Conservation (phyloP, 2,329 filamentous ascomycete species). For the Fusarium napiforme region DNA sequence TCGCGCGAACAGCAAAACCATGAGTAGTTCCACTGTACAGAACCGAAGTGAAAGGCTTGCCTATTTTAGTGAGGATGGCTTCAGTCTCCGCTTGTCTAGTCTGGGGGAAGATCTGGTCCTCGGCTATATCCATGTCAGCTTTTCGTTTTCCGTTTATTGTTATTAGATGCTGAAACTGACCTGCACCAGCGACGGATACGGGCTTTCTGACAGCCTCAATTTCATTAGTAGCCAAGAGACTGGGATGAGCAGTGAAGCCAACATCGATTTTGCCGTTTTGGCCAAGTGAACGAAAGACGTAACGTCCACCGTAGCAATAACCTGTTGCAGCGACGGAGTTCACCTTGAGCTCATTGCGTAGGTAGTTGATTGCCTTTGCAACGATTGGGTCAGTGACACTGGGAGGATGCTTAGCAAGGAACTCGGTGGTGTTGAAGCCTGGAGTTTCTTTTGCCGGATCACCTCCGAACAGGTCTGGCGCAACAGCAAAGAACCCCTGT, state of each 20-base stretch:
- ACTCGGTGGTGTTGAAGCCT: constrained; percentile 11
- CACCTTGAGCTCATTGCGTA: constrained; percentile 51
- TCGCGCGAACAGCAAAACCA: constrained; percentile 75
- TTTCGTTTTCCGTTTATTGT: fast-evolving
- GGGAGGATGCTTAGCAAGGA: constrained; percentile 16
- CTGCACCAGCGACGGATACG: constrained; percentile 25
- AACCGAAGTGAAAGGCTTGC: constrained; percentile 68
- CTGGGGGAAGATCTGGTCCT: constrained; percentile 16
- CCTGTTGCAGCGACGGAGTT: constrained; percentile 63
- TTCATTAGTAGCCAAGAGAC: constrained; percentile 65
- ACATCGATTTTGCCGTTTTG: constrained; percentile 60
- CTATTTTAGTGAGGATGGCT: constrained; percentile 9
- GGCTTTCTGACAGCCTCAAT: constrained; percentile 48
- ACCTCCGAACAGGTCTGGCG: constrained; percentile 18
- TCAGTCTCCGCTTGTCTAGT: constrained; percentile 19
- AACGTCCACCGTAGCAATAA: constrained; percentile 71
- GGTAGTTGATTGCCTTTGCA: constrained; percentile 16
- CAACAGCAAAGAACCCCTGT: constrained; percentile 21
- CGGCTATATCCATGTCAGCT: constrained; percentile 3
- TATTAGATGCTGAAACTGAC: neutral
- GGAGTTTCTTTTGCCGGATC: neutral
- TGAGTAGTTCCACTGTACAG: constrained; percentile 75
- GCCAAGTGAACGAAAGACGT: constrained; percentile 63
- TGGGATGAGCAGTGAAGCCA: constrained; percentile 71
- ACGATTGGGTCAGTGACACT: constrained; percentile 25